Evolutionary conservation across 768 basidiomycete genomes (phyloP), one percentile per base, ranked within the genome.

Genomic region (Mycena leptocephala): DNA sequence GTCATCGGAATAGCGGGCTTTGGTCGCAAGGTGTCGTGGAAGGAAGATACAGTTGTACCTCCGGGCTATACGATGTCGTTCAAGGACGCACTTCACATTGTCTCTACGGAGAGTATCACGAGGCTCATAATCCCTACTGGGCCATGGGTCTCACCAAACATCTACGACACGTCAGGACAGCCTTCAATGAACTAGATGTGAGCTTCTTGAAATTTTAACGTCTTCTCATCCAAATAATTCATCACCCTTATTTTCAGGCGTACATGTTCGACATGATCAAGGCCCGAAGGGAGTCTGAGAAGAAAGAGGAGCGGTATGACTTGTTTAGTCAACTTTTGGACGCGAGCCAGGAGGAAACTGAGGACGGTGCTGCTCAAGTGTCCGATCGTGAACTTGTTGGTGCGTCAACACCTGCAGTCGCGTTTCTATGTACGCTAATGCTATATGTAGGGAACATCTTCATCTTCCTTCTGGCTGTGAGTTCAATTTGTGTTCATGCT

Each of bases 201-300:
- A 26, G 53, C 53, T 55, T 55, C 53, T 55, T 55, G 53, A 16
- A 51, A 26, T 55, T 55, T 55, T 30, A 55, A 55, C 53, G 53
- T 55, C 53, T 55, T 55, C 48, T 51, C 48, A 55, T 55, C 53
- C 53, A 55, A 55, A 55, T 55, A 30, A 30, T 55, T 55, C 53
- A 55, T 55, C 53, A 55, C 26, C 53, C 53, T 55, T 30, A 55
- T 55, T 55, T 55, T 55, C 53, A 55, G 53, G 53, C 53, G 24
- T 55, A 55, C 53, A 55, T 55, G 53, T 55, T 55, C 53, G 53
- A 55, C 53, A 55, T 55, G 53, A 55, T 55, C 53, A 55, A 55
- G 28, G 53, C 53, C 53, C 53, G 53, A 55, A 55, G 26, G 26
- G 53, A 55, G 53, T 55, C 53, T 55, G 53, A 55, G 53, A 55